Base-by-base conservation (phyloP, 805 yeast genomes). In the Peterozyma xylosa region DNA sequence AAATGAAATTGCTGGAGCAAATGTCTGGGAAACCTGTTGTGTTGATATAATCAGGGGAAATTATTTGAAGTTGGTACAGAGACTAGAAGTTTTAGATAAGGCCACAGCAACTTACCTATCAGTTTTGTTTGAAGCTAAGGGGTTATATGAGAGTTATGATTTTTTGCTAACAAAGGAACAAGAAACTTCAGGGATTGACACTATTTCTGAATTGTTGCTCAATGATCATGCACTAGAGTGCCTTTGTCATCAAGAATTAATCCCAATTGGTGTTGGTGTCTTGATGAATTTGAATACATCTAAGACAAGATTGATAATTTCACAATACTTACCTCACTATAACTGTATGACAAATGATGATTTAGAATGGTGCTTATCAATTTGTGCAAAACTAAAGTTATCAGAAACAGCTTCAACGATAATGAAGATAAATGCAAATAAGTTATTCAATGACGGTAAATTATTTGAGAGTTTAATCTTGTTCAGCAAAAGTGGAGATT, bases 331-430 rank as follows among this genome's bases (percentile, higher is more conserved):
- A 33, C 86, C 87, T 5, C 71, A 70, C 17, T 84, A 68, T 55
- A 68, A 79, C 37, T 80, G 79, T 53, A 63, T 71, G 43, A 80
- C 81, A 9, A 82, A 80, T 54, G 90, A 84, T 56, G 95, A 85
- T 56, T 69, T 82, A 48, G 93, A 85, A 58, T 85, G 91, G 91
- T 74, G 82, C 38, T 63, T 85, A 42, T 75, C 86, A 2, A 67
- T 85, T 5, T 83, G 91, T 63, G 85, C 89, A 11, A 73, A 80
- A 51, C 67, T 84, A 57, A 76, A 74, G 52, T 58, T 84, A 36
- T 68, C 78, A n/a, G 62, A 70, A 7, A 78, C 85, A 11, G 78
- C 85, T 0, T 70, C 70, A 45, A 66, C 70, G 30, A 64, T 85
- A 3, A 81, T 74, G 58, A 69, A 71, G 45, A 63, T 62, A 15